Evolutionary conservation across 768 basidiomycete genomes (phyloP), one percentile per base, ranked within the genome.

Genomic region (Trametes sanguinea): DNA sequence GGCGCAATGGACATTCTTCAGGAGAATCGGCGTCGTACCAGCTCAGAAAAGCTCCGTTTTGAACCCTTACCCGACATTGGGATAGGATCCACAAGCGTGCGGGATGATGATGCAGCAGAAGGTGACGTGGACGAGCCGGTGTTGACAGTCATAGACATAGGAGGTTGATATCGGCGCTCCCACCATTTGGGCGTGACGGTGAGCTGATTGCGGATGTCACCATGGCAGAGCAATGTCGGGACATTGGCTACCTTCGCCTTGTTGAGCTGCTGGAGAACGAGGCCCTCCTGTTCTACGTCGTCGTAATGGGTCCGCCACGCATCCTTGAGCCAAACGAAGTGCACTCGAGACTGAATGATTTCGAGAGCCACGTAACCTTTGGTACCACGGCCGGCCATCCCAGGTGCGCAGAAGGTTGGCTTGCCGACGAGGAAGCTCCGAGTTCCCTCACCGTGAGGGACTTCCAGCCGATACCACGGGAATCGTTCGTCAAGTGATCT

Each of bases 311-410:
- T 39, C 1, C 62, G 56, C 62, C 62, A 63, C 16, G 57, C 39
- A 16, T 63, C 62, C 52, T 63, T 63, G 37, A 63, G 37, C 57
- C 57, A 58, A 5, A 35, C n/a, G 42, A 33, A 51, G 2, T 40
- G 6, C 16, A 35, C 51, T 5, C 29, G 30, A 16, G 42, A 43
- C 5, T 45, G 46, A 11, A 29, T 22, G 33, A 42, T 16, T 32
- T 67, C 63, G 44, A 51, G 44, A 1, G 63, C 66, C 29, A 67
- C 55, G 35, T 64, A 65, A 6, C 66, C 60, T n/a, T 44, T 53
- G 2, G 65, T 64, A 2, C 55, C 62, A 2, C 62, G 65, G 4
- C 65, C 56, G 5, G 52, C 60, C 45, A 63, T 57, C 0, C 62
- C 60, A 27, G 33, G 35, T 7, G 55, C 52, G 3, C 10, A 16